These are phyloP conservation scores for Rehmannia glutinosa DNA, from an alignment of 257 asterid species.

Conservation along the genomic window DNA sequence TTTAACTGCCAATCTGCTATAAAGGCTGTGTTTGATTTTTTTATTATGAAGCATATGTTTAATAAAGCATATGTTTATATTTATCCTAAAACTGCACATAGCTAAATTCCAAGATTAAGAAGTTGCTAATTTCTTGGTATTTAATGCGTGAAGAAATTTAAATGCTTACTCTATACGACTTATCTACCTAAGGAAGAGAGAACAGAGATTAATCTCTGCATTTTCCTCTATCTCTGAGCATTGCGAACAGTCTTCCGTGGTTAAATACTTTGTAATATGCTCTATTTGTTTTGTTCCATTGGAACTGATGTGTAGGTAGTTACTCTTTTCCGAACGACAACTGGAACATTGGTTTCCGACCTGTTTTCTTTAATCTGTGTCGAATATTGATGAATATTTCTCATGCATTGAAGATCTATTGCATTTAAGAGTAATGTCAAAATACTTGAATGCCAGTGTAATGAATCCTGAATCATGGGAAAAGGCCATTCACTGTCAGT, in stretches of 20 bases:
- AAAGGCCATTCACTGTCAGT: neutral
- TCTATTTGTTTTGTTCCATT: neutral
- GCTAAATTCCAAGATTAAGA: neutral
- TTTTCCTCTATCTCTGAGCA: neutral
- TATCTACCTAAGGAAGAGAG: slow-evolving; percentile 2
- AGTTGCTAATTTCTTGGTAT: slow-evolving; percentile 3
- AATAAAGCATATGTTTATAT: neutral
- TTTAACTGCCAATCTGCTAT: neutral
- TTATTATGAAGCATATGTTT: neutral
- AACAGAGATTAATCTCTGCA: neutral
- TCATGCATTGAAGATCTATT: neutral
- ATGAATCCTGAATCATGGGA: neutral
- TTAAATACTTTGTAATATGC: neutral
- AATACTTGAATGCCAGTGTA: neutral
- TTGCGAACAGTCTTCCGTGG: neutral
- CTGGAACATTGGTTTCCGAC: no score
- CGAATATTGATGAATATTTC: neutral
- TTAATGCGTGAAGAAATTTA: neutral
- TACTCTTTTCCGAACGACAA: neutral
- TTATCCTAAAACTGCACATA: neutral
- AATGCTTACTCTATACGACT: neutral
- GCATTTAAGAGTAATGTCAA: no score
- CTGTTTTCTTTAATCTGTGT: neutral
- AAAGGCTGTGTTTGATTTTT: neutral
- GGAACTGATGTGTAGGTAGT: neutral